A percentile compares a stretch with the other conserved stretches of the same genome.
Evolutionary conservation across 805 yeast species (phyloP).

Genomic region (Ogataea philodendri): DNA sequence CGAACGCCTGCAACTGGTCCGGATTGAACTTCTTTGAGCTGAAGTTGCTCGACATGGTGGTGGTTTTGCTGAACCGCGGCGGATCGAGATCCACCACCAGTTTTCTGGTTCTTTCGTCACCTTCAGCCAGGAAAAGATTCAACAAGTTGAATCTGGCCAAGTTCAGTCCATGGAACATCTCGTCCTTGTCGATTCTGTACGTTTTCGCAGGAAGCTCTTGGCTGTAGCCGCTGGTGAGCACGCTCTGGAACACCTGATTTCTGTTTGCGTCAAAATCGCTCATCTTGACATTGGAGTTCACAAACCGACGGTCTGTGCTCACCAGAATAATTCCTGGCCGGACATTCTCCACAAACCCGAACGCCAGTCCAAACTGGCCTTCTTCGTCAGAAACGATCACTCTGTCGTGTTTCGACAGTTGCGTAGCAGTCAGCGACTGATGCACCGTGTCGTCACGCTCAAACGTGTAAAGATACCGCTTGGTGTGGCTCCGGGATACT

Average conservation of each 20-base stretch:
- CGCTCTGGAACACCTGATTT: slow-evolving; percentile 54
- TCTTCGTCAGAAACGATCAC: slow-evolving; percentile 74
- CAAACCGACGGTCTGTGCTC: slow-evolving; percentile 52
- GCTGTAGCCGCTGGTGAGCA: slow-evolving; percentile 31
- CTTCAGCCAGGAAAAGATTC: slow-evolving; percentile 54
- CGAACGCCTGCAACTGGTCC: slow-evolving; percentile 72
- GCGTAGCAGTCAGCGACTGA: slow-evolving; percentile 38
- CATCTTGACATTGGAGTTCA: slow-evolving; percentile 37
- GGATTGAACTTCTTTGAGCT: slow-evolving; percentile 46
- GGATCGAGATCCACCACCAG: slow-evolving; percentile 52
- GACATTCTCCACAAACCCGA: slow-evolving; percentile 53
- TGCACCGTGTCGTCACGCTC: slow-evolving; percentile 31
- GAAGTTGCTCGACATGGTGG: slow-evolving; percentile 25
- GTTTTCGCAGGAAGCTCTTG: slow-evolving; percentile 15
- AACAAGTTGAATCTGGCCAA: slow-evolving; percentile 74
- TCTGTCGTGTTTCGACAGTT: slow-evolving; percentile 56
- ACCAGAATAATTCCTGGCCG: slow-evolving; percentile 45
- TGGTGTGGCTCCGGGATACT: slow-evolving; percentile 13
- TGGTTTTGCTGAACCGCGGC: slow-evolving; percentile 41
- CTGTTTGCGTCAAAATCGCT: slow-evolving; percentile 41
- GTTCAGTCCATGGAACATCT: slow-evolving; percentile 69
- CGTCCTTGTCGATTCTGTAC: slow-evolving; percentile 80
- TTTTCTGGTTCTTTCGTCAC: slow-evolving; percentile 43
- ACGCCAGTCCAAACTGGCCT: slow-evolving; percentile 73
- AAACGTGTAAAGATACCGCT: slow-evolving; percentile 48